A percentile compares a stretch with the other conserved stretches of the same genome.
Evolutionary conservation across 1,284 basidiomycete species (phyloP).

Genomic region (Kalmanozyma brasiliensis): DNA sequence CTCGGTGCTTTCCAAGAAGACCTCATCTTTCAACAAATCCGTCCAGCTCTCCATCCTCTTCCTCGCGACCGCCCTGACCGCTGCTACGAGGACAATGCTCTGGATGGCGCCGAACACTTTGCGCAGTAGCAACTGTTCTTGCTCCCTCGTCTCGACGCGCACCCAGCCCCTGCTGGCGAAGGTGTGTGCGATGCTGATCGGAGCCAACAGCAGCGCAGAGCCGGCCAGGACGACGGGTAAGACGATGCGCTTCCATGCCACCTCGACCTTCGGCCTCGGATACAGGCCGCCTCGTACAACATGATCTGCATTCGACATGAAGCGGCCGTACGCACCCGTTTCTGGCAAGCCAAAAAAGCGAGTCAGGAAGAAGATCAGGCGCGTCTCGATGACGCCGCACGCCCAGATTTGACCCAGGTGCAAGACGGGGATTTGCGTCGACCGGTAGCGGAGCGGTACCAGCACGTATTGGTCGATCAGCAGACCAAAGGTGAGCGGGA

Average conservation of each 20-base stretch:
- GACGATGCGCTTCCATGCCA: constrained; percentile 30
- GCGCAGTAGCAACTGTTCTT: constrained; percentile 30
- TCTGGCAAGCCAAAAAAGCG: constrained; percentile 8
- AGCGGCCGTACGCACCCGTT: not conserved
- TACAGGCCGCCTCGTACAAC: constrained; percentile 21
- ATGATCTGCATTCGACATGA: constrained; percentile 19
- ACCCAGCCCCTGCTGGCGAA: constrained; percentile 1
- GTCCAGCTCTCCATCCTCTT: constrained; percentile 56
- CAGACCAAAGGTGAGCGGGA: constrained; percentile 43
- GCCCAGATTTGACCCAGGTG: constrained; percentile 50
- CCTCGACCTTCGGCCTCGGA: constrained; percentile 10
- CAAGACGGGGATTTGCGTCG: constrained; percentile 24
- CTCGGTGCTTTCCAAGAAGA: constrained; percentile 63
- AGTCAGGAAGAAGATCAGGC: constrained; percentile 19
- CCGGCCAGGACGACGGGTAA: not conserved
- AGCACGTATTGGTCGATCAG: constrained; percentile 47
- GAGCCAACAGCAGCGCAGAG: constrained; percentile 3
- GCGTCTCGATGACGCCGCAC: constrained; percentile 35
- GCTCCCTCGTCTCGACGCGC: not conserved
- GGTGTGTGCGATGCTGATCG: constrained; percentile 1
- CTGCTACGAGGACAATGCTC: constrained; percentile 4
- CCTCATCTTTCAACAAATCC: constrained; percentile 58
- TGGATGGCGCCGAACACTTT: constrained; percentile 22
- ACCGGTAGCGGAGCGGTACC: constrained; percentile 20
- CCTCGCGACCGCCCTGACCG: constrained; percentile 7